Evolutionary conservation across 441 rosid genomes (phyloP).

Genomic region (Bruguiera hainesii): DNA sequence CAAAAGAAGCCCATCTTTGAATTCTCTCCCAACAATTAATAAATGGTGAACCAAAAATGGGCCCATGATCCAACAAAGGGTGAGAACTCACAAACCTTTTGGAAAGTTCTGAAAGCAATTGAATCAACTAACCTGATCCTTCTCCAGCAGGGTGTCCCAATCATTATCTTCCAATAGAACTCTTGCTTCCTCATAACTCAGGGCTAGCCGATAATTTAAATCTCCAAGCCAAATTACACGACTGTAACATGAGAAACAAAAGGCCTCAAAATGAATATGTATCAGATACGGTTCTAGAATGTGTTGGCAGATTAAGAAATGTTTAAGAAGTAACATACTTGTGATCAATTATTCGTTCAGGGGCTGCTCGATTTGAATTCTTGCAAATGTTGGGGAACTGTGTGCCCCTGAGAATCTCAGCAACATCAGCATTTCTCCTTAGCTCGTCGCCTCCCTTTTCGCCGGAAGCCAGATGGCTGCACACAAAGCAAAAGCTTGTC

Average conservation of each 20-base stretch:
- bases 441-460: conserved; percentile 95
- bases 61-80: not conserved
- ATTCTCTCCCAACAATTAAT: conserved; percentile 1
- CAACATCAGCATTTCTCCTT: conserved; percentile 77
- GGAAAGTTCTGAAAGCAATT: not conserved
- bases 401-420: conserved; percentile 69
- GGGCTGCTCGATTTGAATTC: conserved; percentile 42
- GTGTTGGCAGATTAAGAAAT: not conserved
- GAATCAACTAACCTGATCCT: conserved; percentile 65
- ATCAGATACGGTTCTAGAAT: too few relatives aligned
- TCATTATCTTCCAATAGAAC: conserved; percentile 61
- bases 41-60: not conserved
- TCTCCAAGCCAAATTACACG: conserved; percentile 94
- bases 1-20: too few relatives aligned
- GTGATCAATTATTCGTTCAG: conserved; percentile 71
- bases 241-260: conserved; percentile 30
- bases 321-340: conserved; percentile 47
- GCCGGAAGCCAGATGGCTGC: conserved; percentile 93
- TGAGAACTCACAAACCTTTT: not conserved
- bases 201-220: conserved; percentile 70
- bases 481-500: conserved; percentile 90
- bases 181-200: conserved; percentile 78
- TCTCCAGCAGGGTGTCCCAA: conserved; percentile 78
- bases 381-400: conserved; percentile 72
- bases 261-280: not conserved